phyloP scores from a whole-genome alignment of 352 stramenopile species.

The Pythium insidiosum region DNA sequence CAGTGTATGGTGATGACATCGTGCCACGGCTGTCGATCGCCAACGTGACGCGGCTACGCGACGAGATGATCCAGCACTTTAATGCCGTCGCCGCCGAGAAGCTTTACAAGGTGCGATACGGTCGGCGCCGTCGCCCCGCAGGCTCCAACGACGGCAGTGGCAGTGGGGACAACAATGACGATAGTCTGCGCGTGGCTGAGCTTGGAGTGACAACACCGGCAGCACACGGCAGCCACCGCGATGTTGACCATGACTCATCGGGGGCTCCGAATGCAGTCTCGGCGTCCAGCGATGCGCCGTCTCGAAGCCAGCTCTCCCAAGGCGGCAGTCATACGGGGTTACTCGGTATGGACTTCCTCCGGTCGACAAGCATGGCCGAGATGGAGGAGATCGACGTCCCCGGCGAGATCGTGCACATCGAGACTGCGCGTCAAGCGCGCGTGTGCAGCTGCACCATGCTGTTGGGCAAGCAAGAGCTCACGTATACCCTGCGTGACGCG shows the following conservation, averaged over 20 bases:
- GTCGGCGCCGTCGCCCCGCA: constrained; percentile 19
- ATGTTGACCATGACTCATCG: background rate
- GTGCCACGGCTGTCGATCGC: constrained; percentile 57
- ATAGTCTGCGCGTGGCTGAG: constrained; percentile 1
- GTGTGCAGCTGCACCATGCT: constrained; percentile 57
- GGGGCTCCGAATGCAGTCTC: background rate
- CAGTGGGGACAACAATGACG: background rate
- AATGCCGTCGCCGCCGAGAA: constrained; percentile 53
- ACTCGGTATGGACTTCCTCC: constrained; percentile 24
- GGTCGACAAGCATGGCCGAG: constrained; percentile 27
- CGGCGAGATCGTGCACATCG: constrained; percentile 63
- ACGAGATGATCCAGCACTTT: constrained; percentile 64
- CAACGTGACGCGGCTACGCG: constrained; percentile 54
- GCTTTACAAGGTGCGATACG: constrained; percentile 51
- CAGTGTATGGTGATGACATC: constrained; percentile 65
- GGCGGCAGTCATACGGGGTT: constrained; percentile 5
- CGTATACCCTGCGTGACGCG: constrained; percentile 60
- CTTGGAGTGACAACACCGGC: constrained; percentile 5
- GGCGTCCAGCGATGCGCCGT: background rate
- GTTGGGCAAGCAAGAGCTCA: constrained; percentile 55
- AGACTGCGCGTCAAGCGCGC: constrained; percentile 41
- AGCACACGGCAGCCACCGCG: background rate
- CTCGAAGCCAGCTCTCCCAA: background rate
- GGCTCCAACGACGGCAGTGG: constrained; percentile 1
- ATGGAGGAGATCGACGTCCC: constrained; percentile 60